Percentiles rank a stretch among this genome's conserved stretches.
Conservation (phyloP, 805 yeast species). For the Candida sphagnicola region DNA sequence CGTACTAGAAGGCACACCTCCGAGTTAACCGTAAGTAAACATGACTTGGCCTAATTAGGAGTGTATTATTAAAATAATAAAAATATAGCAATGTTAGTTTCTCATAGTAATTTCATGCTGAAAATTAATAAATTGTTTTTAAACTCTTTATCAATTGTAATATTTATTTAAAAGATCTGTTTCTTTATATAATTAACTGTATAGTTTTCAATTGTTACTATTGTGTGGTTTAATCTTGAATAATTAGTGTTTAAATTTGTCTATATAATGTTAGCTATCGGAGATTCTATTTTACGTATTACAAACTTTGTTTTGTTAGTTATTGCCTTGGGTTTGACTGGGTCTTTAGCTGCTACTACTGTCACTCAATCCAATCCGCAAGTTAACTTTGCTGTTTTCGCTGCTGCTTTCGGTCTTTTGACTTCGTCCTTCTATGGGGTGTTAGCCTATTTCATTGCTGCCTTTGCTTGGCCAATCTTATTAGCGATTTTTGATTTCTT, state of each 20-base stretch:
- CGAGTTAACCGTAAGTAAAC: slow-evolving; percentile 10
- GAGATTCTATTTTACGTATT: slow-evolving; percentile 72
- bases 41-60: slow-evolving; percentile 17
- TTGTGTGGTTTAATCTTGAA: no score
- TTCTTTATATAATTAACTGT: no score
- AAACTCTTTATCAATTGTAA: not conserved
- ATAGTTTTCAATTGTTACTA: slow-evolving; percentile 1
- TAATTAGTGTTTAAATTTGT: no score
- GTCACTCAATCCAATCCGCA: slow-evolving; percentile 57
- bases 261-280: slow-evolving; percentile 54
- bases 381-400: slow-evolving; percentile 84
- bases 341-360: slow-evolving; percentile 74
- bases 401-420: slow-evolving; percentile 81
- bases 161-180: slow-evolving; percentile 1
- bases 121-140: not conserved
- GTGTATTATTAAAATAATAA: not conserved
- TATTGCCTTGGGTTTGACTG: slow-evolving; percentile 82
- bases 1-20: no score
- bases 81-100: no score
- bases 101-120: no score
- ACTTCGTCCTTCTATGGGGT: slow-evolving; percentile 79
- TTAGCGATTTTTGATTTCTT: slow-evolving; percentile 76
- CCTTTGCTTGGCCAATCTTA: slow-evolving; percentile 84
- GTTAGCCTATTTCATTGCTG: slow-evolving; percentile 69
- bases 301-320: slow-evolving; percentile 72